A percentile compares a stretch with the other conserved stretches of the same genome.
phyloP scores from a whole-genome alignment of 2,329 filamentous ascomycete species.

The Arachnopeziza araneosa region DNA sequence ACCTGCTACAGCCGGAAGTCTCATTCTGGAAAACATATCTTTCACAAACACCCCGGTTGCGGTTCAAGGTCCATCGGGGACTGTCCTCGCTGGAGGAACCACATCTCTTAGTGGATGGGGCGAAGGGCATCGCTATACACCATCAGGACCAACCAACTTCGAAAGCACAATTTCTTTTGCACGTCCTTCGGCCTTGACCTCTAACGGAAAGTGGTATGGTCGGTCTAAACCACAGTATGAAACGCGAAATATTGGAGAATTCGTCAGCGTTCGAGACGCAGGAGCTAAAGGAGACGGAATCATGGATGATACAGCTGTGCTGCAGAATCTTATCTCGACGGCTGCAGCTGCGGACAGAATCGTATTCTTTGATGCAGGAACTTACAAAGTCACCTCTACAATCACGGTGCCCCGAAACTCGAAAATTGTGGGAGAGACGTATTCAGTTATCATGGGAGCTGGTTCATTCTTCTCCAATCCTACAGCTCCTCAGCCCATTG shows the following conservation, averaged over 20 bases:
- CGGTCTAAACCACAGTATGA: constrained; percentile 50
- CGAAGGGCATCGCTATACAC: constrained; percentile 68
- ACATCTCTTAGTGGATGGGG: constrained; percentile 63
- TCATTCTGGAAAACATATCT: constrained; percentile 83
- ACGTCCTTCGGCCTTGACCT: constrained; percentile 39
- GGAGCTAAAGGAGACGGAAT: constrained; percentile 62
- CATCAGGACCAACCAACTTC: constrained; percentile 28
- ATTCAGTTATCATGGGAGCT: constrained; percentile 33
- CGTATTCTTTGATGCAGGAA: constrained; percentile 49
- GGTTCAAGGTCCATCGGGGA: constrained; percentile 59
- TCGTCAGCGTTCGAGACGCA: constrained; percentile 66
- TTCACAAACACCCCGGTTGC: constrained; percentile 61
- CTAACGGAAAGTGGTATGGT: constrained; percentile 42
- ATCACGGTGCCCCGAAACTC: constrained; percentile 39
- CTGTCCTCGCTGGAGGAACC: constrained; percentile 65
- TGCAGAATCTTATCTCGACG: constrained; percentile 50
- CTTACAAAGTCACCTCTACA: constrained; percentile 45
- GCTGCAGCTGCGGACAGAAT: constrained; percentile 42
- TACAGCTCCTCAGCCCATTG: constrained; percentile 39
- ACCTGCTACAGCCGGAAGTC: constrained; percentile 60
- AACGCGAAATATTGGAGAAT: constrained; percentile 30
- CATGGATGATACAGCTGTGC: constrained; percentile 70
- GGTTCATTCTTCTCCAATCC: constrained; percentile 40
- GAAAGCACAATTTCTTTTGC: constrained; percentile 37
- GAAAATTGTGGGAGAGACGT: constrained; percentile 34